These are phyloP conservation scores for Rugonectria rugulosa DNA, from an alignment of 2,329 filamentous ascomycete genomes.

Conservation along the genomic window DNA sequence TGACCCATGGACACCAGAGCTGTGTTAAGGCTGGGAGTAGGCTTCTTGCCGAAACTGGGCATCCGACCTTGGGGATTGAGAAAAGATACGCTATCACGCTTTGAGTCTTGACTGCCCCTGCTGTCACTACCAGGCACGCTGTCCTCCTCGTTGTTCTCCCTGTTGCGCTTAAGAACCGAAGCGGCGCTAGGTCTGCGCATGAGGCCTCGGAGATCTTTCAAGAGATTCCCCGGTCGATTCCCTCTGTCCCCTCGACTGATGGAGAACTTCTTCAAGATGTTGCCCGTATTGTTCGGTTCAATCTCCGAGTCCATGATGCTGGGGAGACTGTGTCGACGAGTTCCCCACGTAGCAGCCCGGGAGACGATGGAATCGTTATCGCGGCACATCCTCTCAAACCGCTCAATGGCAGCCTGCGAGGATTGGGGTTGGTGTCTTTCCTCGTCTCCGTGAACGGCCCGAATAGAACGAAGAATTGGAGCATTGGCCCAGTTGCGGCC, in stretches of 20 bases:
- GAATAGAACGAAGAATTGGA: conserved; percentile 57
- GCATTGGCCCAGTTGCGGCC: conserved; percentile 59
- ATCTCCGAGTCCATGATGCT: conserved; percentile 60
- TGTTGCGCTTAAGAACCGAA: conserved; percentile 55
- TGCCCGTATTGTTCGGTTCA: conserved; percentile 62
- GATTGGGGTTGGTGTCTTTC: conserved; percentile 55
- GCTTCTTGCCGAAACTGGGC: conserved; percentile 60
- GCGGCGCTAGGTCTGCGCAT: conserved; percentile 58
- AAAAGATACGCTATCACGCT: conserved; percentile 52
- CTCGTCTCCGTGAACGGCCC: conserved; percentile 49
- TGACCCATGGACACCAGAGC: conserved; percentile 64
- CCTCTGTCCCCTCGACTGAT: conserved; percentile 57
- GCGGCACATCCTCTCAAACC: conserved; percentile 58
- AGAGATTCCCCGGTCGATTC: conserved; percentile 54
- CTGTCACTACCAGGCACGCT: conserved; percentile 35
- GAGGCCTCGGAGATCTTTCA: conserved; percentile 60
- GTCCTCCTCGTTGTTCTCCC: conserved; percentile 48
- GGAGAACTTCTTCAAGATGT: conserved; percentile 68
- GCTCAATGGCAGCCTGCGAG: conserved; percentile 62
- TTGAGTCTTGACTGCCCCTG: conserved; percentile 42
- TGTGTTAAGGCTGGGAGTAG: conserved; percentile 65
- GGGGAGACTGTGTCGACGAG: conserved; percentile 70
- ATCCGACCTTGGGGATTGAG: conserved; percentile 61
- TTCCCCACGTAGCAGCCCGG: conserved; percentile 74
- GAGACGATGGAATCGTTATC: conserved; percentile 68